A percentile compares a stretch with the other conserved stretches of the same genome.
phyloP scores from a whole-genome alignment of 495 filamentous ascomycete genomes.

The Amphirosellinia nigrospora region DNA sequence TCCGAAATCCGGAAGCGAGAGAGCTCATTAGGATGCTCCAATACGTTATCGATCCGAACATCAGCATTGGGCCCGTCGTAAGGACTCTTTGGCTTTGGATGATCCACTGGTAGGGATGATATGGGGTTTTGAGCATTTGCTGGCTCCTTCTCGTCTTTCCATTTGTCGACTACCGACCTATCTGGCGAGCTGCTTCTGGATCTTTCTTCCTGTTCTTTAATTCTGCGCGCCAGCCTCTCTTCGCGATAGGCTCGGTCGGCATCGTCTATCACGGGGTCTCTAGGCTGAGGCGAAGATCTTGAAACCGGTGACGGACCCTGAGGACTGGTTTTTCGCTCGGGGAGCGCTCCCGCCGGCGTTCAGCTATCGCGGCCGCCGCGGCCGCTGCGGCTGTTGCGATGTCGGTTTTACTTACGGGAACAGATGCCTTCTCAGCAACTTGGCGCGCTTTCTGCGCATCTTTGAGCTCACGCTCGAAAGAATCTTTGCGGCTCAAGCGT shows the following conservation, averaged over 20 bases:
- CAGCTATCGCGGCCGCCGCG: conserved; percentile 38
- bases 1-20: conserved; percentile 31
- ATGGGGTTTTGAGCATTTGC: conserved; percentile 45
- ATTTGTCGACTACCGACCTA: conserved; percentile 57
- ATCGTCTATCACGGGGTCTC: conserved; percentile 54
- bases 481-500: conserved; percentile 48
- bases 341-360: conserved; percentile 36
- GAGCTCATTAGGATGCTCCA: conserved; percentile 42
- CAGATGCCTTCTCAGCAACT: conserved; percentile 45
- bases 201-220: conserved; percentile 55
- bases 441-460: conserved; percentile 42
- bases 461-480: conserved; percentile 47
- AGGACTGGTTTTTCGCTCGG: conserved; percentile 30
- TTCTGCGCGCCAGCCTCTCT: conserved; percentile 51
- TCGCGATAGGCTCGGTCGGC: conserved; percentile 60
- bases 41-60: conserved; percentile 56
- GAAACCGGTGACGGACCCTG: conserved; percentile 15
- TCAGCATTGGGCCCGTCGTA: conserved; percentile 63
- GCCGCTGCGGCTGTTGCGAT: conserved; percentile 47
- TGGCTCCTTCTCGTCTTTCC: conserved; percentile 45
- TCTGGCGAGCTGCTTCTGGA: conserved; percentile 50
- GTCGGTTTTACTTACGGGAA: conserved; percentile 42
- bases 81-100: conserved; percentile 49
- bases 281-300: conserved; percentile 31
- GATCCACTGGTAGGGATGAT: conserved; percentile 56